Base-by-base conservation (phyloP, 495 filamentous ascomycete genomes). In the Staphylotrichum longicolle region DNA sequence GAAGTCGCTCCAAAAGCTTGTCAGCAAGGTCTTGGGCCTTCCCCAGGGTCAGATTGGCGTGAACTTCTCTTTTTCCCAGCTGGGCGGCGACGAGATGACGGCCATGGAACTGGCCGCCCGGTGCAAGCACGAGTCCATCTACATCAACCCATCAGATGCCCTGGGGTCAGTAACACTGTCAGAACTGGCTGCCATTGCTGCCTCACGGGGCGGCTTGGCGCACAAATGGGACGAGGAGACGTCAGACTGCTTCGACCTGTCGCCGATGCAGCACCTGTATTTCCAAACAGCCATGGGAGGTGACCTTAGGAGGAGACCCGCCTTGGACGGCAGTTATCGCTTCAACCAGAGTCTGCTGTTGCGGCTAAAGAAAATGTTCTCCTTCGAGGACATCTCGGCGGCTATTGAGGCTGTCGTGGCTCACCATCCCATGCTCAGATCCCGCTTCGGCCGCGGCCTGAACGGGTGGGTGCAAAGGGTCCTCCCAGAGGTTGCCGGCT, bases 271-370 rank as follows among this genome's bases (percentile, higher is more conserved):
- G 67, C 77, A 80, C 30, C 72, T 91, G 14, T 90, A 88, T 68
- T 91, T 89, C 60, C 77, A 86, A 60, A 77, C 78, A 0, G 58
- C 62, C 7, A 77, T 79, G 73, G 75, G 78, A 3, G 69, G 70
- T 1, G 70, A 75, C 45, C 37, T 63, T 40, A 63, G 63, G 27
- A 70, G 61, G 42, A 66, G 75, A 44, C 68, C 78, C 32, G 74
- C 75, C 0, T 69, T 74, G 41, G 80, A 86, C 27, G 80, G 78
- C 0, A 78, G 83, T 62, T 85, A 85, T n/a, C 84, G 89, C 57
- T 92, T 89, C 68, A 90, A 91, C 66, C 87, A 88, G 65, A 88
- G 88, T 56, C 77, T 90, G 44, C 68, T 88, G 0, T 76, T 89
- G 3, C 80, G 83, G 3, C 58, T 91, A 12, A 85, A 78, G 50